Evolutionary conservation across 2,329 filamentous ascomycete genomes (phyloP), one percentile per base, ranked within the genome.

Genomic region (Calonectria pseudoturangicola): DNA sequence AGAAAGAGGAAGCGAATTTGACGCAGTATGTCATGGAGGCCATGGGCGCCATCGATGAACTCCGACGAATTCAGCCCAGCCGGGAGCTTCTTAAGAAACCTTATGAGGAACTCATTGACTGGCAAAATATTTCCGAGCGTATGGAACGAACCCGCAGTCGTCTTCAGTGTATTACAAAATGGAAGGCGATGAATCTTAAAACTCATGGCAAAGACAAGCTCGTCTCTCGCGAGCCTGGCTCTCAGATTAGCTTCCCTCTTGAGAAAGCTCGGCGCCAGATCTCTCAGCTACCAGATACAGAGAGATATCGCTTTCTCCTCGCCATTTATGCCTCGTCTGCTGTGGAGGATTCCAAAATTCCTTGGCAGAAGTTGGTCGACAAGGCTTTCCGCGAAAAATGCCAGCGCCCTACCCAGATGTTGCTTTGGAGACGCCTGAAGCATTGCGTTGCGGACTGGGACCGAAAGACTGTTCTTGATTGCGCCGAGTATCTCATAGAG

Each of bases 141-240:
- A 92, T 95, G 89, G 87, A 85, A 16, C 85, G 87, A 60, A 91
- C 86, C 10, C 88, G 94, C 54, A 93, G 89, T 73, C 89, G 92
- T 3, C 87, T 94, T 28, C 93, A 94, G 80, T 95, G 93, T 79
- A 86, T 88, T 30, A 87, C 87, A 30, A 95, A 95, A 80, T 95
- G 92, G 92, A 90, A 89, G 72, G 75, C 83, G 9, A 81, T 86
- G 79, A 83, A 85, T 66, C 76, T 84, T 62, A 83, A 84, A 56
- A 80, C 80, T 2, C 72, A 80, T 8, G 80, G 81, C 21, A 81
- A 79, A 30, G 83, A 84, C 64, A 82, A 82, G 70, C 75, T 84
- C 15, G 77, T 76, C 13, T 84, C 83, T 1, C 73, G 76, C 18
- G 75, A 80, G 7, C 80, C 83, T n/a, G 80, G 83, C 45, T 81